Conservation (phyloP, 176 grass and related monocot species). For the Zoysia japonica region DNA sequence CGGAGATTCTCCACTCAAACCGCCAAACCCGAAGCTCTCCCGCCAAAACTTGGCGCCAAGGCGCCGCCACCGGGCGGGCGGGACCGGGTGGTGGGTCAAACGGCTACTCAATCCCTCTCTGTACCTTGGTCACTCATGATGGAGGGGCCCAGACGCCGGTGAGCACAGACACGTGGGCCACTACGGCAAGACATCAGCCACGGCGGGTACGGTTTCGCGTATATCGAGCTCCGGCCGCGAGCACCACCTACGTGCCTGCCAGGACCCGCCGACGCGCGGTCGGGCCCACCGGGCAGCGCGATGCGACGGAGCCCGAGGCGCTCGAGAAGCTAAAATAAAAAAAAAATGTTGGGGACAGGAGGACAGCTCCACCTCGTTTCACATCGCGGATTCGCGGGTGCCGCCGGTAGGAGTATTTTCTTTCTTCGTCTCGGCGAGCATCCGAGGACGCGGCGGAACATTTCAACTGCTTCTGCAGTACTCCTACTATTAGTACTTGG, state of each 20-base stretch:
- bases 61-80: background rate
- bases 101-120: no score
- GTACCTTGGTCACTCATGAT: no score
- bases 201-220: no score
- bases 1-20: constrained; percentile 2
- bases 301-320: background rate
- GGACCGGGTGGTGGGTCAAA: no score
- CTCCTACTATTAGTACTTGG: no score
- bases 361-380: constrained; percentile 9
- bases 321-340: constrained; percentile 15
- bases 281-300: constrained; percentile 19
- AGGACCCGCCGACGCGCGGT: background rate
- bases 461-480: no score
- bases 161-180: no score
- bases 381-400: background rate
- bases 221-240: no score
- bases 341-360: background rate
- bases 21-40: constrained; percentile 14
- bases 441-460: background rate
- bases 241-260: no score
- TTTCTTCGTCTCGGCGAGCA: background rate
- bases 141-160: no score
- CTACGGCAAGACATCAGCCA: no score
- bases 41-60: constrained; percentile 50
- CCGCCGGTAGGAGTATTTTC: no score